Evolutionary conservation across 352 stramenopile species (phyloP), one percentile per base, ranked within the genome.

Genomic region (Hyphochytrium catenoides): DNA sequence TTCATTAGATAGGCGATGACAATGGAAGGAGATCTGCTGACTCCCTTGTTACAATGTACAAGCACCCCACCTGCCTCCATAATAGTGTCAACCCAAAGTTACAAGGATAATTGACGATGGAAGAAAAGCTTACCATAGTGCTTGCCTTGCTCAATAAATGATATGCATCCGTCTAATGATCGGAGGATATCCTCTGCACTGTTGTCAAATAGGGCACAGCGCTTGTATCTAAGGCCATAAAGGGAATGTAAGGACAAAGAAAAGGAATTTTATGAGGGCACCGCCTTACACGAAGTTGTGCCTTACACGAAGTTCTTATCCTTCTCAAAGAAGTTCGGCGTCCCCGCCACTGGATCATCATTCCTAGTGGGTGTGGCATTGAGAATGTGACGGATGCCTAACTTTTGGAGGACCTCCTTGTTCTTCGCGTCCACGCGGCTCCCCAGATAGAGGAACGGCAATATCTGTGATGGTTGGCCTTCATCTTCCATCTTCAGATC

Each of bases 311-410:
- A 62, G 2, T 28, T 15, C 29, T 62, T 65, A 28, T 83, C 64
- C 32, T 79, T 87, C 41, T 91, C 75, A 43, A 86, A 91, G 43
- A 84, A 91, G 44, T 87, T 87, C 32, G 73, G 71, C 33, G 83
- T 71, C 31, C 75, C 75, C 14, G 72, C 65, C 16, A 65, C 57
- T 5, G 74, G 72, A 40, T 90, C 71, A 37, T 59, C 59, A 18
- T 52, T 75, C 48, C 69, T 70, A 0, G 60, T 47, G 15, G 68
- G 68, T 21, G 68, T 82, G 50, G 79, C 68, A 44, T 83, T 83
- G 23, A 83, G 56, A 16, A 83, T 56, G 43, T 83, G 68, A 0
- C 65, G 79, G 52, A 83, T 74, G n/a, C 46, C 21, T 9, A 78
- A 57, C 4, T 49, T 31, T 11, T 55, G 33, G 2, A 82, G 58